These are phyloP conservation scores for Nicotiana obtusifolia DNA, from an alignment of 257 asterid species.

Conservation along the genomic window DNA sequence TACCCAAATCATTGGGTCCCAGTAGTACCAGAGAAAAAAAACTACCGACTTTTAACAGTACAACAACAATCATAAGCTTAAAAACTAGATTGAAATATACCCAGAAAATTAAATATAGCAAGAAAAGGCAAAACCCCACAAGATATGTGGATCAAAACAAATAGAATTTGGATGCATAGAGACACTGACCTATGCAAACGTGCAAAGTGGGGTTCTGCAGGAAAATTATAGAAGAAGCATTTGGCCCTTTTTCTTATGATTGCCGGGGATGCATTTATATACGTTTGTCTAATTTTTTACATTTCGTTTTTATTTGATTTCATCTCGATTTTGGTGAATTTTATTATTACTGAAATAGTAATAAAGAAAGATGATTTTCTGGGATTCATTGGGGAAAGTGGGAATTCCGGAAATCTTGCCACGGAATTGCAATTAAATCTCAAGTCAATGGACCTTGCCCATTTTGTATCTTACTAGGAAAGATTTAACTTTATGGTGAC, in stretches of 20 bases:
- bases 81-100: constrained; percentile 10
- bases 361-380: constrained; percentile 12
- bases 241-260: not conserved
- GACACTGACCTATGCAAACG: not conserved
- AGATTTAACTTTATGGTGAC: too few species aligned
- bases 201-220: not conserved
- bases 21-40: not conserved
- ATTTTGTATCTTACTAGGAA: not conserved
- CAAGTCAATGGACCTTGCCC: not conserved
- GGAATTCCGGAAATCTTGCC: constrained; percentile 27
- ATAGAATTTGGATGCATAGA: not conserved
- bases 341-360: not conserved
- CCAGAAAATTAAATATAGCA: constrained; percentile 7
- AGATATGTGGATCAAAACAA: constrained; percentile 7
- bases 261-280: constrained; percentile 5
- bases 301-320: not conserved
- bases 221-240: constrained; percentile 5
- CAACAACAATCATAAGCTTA: not conserved
- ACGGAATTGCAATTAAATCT: constrained; percentile 1
- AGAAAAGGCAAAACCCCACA: not conserved
- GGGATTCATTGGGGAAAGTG: constrained; percentile 21
- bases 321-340: not conserved
- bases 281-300: not conserved
- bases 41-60: not conserved
- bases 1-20: not conserved